Evolutionary conservation across 1,139 yeast genomes (phyloP), one percentile per base, ranked within the genome.

Genomic region (Yamadazyma mexicana): DNA sequence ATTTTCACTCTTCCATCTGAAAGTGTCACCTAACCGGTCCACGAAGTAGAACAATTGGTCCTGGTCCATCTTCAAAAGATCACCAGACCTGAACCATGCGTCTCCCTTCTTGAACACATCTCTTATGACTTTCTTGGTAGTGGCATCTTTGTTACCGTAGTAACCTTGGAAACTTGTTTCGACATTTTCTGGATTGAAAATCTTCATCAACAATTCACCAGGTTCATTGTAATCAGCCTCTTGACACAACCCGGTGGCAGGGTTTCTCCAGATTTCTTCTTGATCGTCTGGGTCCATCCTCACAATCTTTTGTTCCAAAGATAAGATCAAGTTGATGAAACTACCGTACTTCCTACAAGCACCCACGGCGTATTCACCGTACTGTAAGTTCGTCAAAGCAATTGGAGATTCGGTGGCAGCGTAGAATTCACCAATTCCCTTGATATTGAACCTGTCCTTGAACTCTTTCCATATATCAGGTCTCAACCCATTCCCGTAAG

Each of bases 1-100:
- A 63, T 92, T 91, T 65, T 92, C 98, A 2, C 95, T 86, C 64
- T 89, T 91, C 98, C 98, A 92, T 51, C 98, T 77, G 70, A 86
- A 92, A 0, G 98, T 91, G 58, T 92, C 98, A 29, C 98, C 98
- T 57, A 91, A 68, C 55, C 98, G 72, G 65, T 91, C 98, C 35
- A 88, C 89, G 61, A 92, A 92, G 62, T 85, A 88, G 54, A 86
- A 70, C 51, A 84, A 67, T 1, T 89, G 86, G 49, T 83, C 77
- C 25, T 69, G 69, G 58, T 89, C 96, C 58, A 73, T 67, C 51
- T 70, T 79, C 55, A 91, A 70, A 51, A 92, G 70, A 59, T 92
- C 98, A 33, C 97, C 98, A 28, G 87, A 77, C 56, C 97, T 75
- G 54, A 85, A 83, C 84, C 89, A 92, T 0, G 95, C 95, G 60